These are phyloP conservation scores for Kwoniella mangroviensis DNA, from an alignment of 768 basidiomycete genomes.

Conservation along the genomic window DNA sequence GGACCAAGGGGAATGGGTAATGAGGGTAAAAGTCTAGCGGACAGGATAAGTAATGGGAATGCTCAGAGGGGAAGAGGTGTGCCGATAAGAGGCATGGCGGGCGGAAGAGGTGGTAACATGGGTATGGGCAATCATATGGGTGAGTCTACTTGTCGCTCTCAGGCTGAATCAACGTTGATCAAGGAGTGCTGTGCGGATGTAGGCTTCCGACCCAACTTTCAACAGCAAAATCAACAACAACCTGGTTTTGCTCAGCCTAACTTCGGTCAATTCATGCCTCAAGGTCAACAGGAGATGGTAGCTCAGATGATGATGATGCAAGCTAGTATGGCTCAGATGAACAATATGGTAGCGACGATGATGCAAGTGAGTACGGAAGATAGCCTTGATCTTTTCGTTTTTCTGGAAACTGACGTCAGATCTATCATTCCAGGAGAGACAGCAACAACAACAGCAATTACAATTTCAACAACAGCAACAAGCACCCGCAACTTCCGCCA, in stretches of 20 bases:
- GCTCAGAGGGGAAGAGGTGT: conserved; percentile 24
- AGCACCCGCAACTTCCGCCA: conserved; percentile 31
- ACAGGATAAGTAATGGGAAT: conserved; percentile 67
- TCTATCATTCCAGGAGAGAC: neutral
- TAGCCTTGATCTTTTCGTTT: neutral
- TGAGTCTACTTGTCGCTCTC: conserved; percentile 9
- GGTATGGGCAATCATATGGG: conserved; percentile 20
- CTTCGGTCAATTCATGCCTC: conserved; percentile 41
- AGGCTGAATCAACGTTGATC: neutral
- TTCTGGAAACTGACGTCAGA: too few relatives aligned
- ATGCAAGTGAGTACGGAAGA: conserved; percentile 30
- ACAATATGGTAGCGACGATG: conserved; percentile 54
- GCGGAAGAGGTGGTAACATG: conserved; percentile 20
- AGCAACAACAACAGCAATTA: conserved; percentile 9
- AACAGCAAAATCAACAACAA: conserved; percentile 20
- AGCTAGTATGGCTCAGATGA: conserved; percentile 67
- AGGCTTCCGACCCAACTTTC: conserved; percentile 43
- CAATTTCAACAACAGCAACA: conserved; percentile 17
- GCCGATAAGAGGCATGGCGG: conserved; percentile 21
- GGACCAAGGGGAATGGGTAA: conserved; percentile 80
- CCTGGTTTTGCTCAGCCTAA: conserved; percentile 34
- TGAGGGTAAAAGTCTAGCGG: conserved; percentile 71
- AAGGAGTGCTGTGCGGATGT: neutral
- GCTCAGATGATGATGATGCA: conserved; percentile 94
- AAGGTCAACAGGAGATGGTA: conserved; percentile 67